These are phyloP conservation scores for Bryoerythrophyllum caledonicum DNA, from an alignment of 225 moss, liverwort and hornwort species.

Conservation along the genomic window DNA sequence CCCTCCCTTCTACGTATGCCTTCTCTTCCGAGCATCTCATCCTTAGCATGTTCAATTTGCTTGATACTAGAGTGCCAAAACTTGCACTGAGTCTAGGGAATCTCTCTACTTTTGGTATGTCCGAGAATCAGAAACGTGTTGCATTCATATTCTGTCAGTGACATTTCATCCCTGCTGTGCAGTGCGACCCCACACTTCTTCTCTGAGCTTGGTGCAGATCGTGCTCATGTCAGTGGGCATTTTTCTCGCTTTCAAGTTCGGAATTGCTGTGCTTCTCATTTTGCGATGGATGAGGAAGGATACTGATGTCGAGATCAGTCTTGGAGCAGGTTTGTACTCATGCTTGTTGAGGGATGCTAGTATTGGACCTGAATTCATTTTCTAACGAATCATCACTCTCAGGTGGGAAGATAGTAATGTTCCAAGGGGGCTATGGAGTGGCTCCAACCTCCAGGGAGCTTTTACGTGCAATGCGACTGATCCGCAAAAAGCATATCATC, in stretches of 20 bases:
- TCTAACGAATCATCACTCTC: not conserved
- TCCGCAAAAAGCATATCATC: conserved; percentile 31
- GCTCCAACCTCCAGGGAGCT: conserved; percentile 38
- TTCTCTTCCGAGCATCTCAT: not conserved
- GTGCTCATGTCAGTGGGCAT: conserved; percentile 27
- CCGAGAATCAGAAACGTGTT: not conserved
- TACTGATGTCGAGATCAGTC: conserved; percentile 25
- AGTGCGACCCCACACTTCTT: not conserved
- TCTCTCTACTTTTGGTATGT: not conserved
- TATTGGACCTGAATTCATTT: not conserved
- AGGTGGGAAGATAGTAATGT: conserved; percentile 52
- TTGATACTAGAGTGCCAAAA: not conserved
- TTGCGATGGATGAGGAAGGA: conserved; percentile 39
- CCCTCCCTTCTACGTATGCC: conserved; percentile 17
- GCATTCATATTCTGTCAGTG: not conserved
- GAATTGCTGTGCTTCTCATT: conserved; percentile 18
- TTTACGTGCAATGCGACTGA: conserved; percentile 20
- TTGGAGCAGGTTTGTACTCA: conserved; percentile 20
- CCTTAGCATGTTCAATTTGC: not conserved
- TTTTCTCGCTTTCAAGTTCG: conserved; percentile 34
- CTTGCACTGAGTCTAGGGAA: not conserved
- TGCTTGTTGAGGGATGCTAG: not conserved
- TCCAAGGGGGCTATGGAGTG: conserved; percentile 20
- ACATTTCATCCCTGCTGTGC: not conserved
- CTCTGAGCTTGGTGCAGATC: conserved; percentile 27